Evolutionary conservation across 495 filamentous ascomycete species (phyloP).

Genomic region (Lophiotrema nucula): DNA sequence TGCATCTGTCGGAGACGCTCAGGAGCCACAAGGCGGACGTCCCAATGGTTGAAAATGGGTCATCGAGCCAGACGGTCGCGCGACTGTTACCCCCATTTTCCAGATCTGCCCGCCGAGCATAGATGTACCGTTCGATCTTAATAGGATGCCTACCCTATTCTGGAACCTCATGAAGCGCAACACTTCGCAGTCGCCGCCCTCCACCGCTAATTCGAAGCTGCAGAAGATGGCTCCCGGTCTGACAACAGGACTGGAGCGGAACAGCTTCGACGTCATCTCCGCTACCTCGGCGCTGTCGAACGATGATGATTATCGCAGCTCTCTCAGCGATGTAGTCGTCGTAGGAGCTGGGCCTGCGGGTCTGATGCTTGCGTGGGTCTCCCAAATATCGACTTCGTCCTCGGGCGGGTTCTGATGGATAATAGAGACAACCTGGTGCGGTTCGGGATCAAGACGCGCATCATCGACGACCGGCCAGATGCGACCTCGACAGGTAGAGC

Average conservation of each 20-base stretch:
- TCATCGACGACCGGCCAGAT: constrained; percentile 69
- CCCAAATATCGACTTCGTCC: background rate
- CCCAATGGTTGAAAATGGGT: background rate
- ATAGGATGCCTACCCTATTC: constrained; percentile 22
- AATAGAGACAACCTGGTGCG: constrained; percentile 62
- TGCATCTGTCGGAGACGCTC: background rate
- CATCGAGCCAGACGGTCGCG: background rate
- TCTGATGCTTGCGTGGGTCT: constrained; percentile 63
- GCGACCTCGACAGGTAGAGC: constrained; percentile 71
- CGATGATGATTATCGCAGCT: constrained; percentile 8
- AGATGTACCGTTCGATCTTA: background rate
- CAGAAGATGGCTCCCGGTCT: constrained; percentile 26
- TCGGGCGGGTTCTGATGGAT: background rate
- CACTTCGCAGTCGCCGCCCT: constrained; percentile 2
- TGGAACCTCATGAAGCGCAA: constrained; percentile 30
- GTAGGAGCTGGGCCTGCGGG: constrained; percentile 71
- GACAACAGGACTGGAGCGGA: constrained; percentile 3
- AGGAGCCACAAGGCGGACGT: background rate
- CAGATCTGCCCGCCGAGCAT: background rate
- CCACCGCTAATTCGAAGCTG: constrained; percentile 4
- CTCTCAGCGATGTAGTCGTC: constrained; percentile 53
- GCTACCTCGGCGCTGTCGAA: background rate
- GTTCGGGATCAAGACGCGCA: constrained; percentile 65
- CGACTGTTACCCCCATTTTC: constrained; percentile 29
- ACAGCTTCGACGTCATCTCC: constrained; percentile 14